Percentiles rank a stretch among this genome's conserved stretches.
These are phyloP conservation scores for Priceomyces fermenticarens DNA, from an alignment of 805 yeast species.

Conservation along the genomic window DNA sequence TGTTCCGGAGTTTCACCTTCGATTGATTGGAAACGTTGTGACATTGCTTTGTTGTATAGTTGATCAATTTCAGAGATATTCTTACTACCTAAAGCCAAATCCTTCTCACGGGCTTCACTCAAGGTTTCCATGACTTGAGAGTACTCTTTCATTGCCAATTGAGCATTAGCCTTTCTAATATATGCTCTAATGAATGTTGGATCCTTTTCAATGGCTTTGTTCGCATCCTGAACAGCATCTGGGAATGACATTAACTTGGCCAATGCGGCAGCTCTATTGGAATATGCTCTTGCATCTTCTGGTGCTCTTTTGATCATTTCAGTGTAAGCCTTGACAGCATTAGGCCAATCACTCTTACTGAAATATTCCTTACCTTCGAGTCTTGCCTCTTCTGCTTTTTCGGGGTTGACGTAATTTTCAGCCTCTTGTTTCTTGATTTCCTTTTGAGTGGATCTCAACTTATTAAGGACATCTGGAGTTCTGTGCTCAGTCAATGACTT, in stretches of 20 bases:
- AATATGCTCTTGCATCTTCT: constrained; percentile 91
- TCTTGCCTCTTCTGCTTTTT: constrained; percentile 93
- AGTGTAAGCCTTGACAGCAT: constrained; percentile 88
- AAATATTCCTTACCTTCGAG: constrained; percentile 86
- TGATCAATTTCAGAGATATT: constrained; percentile 76
- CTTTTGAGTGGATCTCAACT: constrained; percentile 84
- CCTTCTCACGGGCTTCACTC: constrained; percentile 72
- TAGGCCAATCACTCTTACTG: constrained; percentile 93
- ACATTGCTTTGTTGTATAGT: constrained; percentile 70
- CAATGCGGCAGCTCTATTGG: constrained; percentile 96
- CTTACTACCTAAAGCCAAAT: constrained; percentile 59
- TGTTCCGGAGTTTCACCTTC: constrained; percentile 93
- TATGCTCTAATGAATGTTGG: constrained; percentile 91
- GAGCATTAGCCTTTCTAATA: constrained; percentile 94
- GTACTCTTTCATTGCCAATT: constrained; percentile 86
- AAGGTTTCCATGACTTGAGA: constrained; percentile 79
- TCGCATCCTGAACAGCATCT: constrained; percentile 91
- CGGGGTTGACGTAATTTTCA: constrained; percentile 80
- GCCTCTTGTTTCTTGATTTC: constrained; percentile 77
- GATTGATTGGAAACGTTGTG: constrained; percentile 74
- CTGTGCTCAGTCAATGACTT: constrained; percentile 96
- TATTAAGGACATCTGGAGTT: constrained; percentile 86
- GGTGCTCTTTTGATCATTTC: constrained; percentile 99
- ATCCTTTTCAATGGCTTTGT: constrained; percentile 82
- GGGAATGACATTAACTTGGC: constrained; percentile 96